Base-by-base conservation (phyloP, 2,329 filamentous ascomycete genomes). In the Lasiodiplodia citricola region DNA sequence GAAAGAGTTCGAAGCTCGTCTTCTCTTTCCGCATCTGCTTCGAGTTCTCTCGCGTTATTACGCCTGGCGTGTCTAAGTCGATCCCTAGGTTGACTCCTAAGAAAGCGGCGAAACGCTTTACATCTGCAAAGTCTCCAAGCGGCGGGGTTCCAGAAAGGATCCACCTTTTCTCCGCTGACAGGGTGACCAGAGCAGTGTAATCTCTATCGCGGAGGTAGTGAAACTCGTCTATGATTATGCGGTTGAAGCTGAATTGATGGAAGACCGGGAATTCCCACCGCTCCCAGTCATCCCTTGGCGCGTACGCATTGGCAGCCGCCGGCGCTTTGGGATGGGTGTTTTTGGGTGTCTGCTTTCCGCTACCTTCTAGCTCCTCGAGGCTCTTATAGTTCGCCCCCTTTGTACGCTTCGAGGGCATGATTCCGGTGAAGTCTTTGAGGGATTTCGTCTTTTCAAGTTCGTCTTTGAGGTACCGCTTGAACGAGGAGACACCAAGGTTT, bases 201-300 rank as follows among this genome's bases (percentile, higher is more conserved):
- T 72, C 76, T 4, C 4, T 70, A 65, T 31, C 69, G 81, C 77
- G 63, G 81, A 86, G 78, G 70, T 90, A 89, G 0, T 88, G 87
- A 71, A 87, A 91, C 71, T 92, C 90, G 70, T 92, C 90, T 1
- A 91, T 80, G 2, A 91, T 83, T 0, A 91, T 69, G 6, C 90
- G 82, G 67, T 86, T 86, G 74, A 87, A 91, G 2, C 80, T 76
- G 73, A 91, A 91, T 72, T 88, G 83, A 69, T 91, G 88, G 0
- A 91, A 73, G 0, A 87, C 74, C 1, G 81, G 81, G 8, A 67
- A 70, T 14, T 71, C 68, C 57, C 77, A 73, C 5, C 71, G 69
- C 25, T 71, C 71, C 75, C 78, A 80, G 64, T 76, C 72, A n/a
- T 21, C 31, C 18, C 56, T 56, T 4, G 5, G 14, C 8, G 56